These are phyloP conservation scores for Nakazawaea pomicola DNA, from an alignment of 805 yeast species.

Conservation along the genomic window DNA sequence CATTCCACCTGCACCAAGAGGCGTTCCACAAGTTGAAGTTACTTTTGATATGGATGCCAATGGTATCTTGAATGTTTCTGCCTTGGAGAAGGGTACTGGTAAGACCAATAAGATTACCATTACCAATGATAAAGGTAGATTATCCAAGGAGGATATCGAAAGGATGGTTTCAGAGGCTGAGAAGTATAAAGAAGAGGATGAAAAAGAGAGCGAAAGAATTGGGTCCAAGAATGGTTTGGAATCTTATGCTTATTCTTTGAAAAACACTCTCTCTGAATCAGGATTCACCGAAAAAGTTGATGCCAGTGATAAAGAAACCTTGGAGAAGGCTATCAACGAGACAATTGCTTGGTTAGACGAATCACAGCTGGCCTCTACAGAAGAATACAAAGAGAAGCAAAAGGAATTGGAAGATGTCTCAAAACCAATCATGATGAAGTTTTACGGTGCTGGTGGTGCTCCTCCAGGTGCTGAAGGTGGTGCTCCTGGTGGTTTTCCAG, in stretches of 20 bases:
- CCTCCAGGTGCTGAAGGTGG: conserved; percentile 64
- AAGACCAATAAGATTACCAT: conserved; percentile 47
- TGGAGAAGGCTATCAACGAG: conserved; percentile 71
- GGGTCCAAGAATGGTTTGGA: conserved; percentile 54
- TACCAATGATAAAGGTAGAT: conserved; percentile 46
- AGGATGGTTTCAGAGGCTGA: conserved; percentile 63
- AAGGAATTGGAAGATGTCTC: conserved; percentile 88
- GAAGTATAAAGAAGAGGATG: conserved; percentile 59
- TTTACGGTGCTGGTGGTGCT: conserved; percentile 83
- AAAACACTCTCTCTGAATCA: conserved; percentile 34
- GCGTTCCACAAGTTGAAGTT: conserved; percentile 74
- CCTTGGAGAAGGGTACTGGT: conserved; percentile 50
- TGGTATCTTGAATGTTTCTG: conserved; percentile 59
- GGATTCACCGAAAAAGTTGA: conserved; percentile 35
- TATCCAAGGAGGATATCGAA: conserved; percentile 58
- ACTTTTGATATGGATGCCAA: conserved; percentile 79
- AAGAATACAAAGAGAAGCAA: conserved; percentile 82
- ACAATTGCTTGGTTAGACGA: conserved; percentile 81
- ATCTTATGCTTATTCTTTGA: conserved; percentile 52
- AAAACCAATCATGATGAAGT: conserved; percentile 89
- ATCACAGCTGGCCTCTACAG: conserved; percentile 80
- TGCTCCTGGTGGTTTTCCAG: conserved; percentile 42
- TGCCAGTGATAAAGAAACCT: conserved; percentile 58
- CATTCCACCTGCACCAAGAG: conserved; percentile 74
- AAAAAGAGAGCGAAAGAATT: conserved; percentile 52